Base-by-base conservation (phyloP, 192 early-diverging fungal species). In the Linnemannia schmuckeri region DNA sequence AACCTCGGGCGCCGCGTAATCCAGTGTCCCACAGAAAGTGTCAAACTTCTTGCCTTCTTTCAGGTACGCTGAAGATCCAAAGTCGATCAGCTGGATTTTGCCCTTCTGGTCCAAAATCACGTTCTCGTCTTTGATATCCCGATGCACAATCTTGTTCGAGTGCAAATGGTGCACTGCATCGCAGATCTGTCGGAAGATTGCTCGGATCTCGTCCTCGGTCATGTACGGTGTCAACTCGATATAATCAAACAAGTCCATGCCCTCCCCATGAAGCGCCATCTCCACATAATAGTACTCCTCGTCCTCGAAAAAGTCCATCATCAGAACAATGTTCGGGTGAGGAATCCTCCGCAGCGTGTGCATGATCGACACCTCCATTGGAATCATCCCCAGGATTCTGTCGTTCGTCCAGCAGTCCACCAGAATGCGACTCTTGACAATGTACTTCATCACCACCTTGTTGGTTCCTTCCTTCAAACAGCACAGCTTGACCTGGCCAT, bases 61-160 rank as follows among this genome's bases (percentile, higher is more conserved):
- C 33, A 95, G 80, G 70, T 92, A 93, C 35, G 92, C 92, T 0
- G 94, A 93, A 66, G 91, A 91, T 18, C 96, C 96, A 92, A 97
- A 97, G 79, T 97, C 96, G 75, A 97, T 94, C 74, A 97, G 81
- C 72, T 96, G 93, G 69, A 96, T 89, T n/a, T 80, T 84, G 70
- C 89, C 87, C 24, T 82, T 47, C 57, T 93, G 86, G 81, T 94
- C 92, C 70, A 95, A 78, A 77, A 96, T 93, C n/a, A 96, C 93
- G 88, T 97, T 97, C 78, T 97, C 96, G 74, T 97, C 96, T 85
- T 97, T 97, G 84, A 97, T 97, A 87, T 97, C 96, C 40, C 95
- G 88, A 73, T 97, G 96, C 24, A 95, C 93, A 82, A 96, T 94
- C 41, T 91, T 91, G 70, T 92, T 85, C 40, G 86, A 79, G 77